Evolutionary conservation across 2,329 filamentous ascomycete species (phyloP).

Genomic region (Bipolaris bicolor): DNA sequence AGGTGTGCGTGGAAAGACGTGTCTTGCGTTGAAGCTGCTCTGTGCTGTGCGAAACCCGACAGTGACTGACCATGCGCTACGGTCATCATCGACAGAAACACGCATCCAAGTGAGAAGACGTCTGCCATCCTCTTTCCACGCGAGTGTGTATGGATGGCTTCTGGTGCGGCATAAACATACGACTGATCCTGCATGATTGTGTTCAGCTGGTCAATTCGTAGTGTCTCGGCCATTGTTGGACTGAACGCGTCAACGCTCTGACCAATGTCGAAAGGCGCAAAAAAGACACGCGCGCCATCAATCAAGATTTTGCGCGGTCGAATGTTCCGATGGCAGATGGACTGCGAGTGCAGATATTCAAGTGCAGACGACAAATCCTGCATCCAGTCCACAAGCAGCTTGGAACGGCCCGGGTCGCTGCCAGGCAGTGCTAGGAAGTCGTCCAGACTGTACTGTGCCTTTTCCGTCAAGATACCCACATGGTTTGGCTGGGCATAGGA

Average conservation of each 20-base stretch:
- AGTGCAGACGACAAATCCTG: slow-evolving; percentile 48
- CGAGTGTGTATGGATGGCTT: slow-evolving; percentile 44
- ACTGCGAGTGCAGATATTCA: slow-evolving; percentile 47
- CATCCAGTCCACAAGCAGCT: slow-evolving; percentile 50
- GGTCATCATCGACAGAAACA: slow-evolving; percentile 50
- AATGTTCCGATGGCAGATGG: slow-evolving; percentile 47
- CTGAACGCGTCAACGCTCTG: slow-evolving; percentile 36
- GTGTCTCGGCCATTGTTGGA: slow-evolving; percentile 34
- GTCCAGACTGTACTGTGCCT: slow-evolving; percentile 47
- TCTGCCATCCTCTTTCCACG: slow-evolving; percentile 48
- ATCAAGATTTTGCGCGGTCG: slow-evolving; percentile 50
- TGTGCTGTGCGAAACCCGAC: slow-evolving; percentile 43
- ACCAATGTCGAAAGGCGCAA: slow-evolving; percentile 48
- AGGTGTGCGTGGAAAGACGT: slow-evolving; percentile 49
- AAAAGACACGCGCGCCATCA: slow-evolving; percentile 41
- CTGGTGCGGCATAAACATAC: slow-evolving; percentile 50
- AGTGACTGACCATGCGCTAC: slow-evolving; percentile 46
- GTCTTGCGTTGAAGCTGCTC: slow-evolving; percentile 44
- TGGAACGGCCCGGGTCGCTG: slow-evolving; percentile 39
- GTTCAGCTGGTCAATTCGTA: slow-evolving; percentile 39
- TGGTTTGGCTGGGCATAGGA: slow-evolving; percentile 49
- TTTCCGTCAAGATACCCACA: slow-evolving; percentile 43
- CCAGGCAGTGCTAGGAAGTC: slow-evolving; percentile 44
- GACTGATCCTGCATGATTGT: slow-evolving; percentile 43
- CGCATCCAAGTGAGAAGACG: slow-evolving; percentile 49